Conservation (phyloP, 2,329 filamentous ascomycete species). For the Metarhizium sp. region DNA sequence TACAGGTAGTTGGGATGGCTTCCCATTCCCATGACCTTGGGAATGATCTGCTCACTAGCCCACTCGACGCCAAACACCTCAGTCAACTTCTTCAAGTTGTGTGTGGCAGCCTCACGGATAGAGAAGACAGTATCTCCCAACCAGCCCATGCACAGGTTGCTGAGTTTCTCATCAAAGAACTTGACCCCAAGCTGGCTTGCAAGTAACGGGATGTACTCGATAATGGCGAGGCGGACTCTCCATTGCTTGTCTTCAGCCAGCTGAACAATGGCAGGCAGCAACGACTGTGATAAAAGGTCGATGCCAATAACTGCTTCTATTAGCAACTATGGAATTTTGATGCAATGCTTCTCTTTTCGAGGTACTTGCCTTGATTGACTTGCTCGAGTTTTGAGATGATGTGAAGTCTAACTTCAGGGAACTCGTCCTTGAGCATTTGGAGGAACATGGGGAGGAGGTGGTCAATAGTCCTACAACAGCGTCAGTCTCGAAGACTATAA, state of each 20-base stretch:
- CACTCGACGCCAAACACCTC: conserved; percentile 98
- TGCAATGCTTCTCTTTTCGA: not conserved
- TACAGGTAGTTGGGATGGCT: conserved; percentile 98
- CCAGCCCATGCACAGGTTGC: conserved; percentile 95
- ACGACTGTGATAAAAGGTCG: conserved; percentile 88
- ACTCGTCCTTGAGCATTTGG: conserved; percentile 99
- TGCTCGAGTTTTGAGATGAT: conserved; percentile 99
- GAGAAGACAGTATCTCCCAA: conserved; percentile 97
- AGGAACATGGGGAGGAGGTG: conserved; percentile 98
- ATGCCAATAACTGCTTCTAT: conserved; percentile 75
- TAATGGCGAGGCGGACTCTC: conserved; percentile 94
- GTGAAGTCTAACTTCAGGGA: conserved; percentile 93
- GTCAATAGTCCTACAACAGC: conserved; percentile 67
- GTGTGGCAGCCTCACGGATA: conserved; percentile 92
- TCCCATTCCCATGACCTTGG: conserved; percentile 97
- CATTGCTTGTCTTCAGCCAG: conserved; percentile 98
- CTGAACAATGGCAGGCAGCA: conserved; percentile 94
- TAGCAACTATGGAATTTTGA: not conserved
- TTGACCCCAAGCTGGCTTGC: conserved; percentile 92
- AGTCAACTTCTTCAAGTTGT: conserved; percentile 95
- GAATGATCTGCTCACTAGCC: conserved; percentile 94
- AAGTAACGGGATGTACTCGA: conserved; percentile 96
- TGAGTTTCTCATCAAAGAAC: conserved; percentile 98
- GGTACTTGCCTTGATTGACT: conserved; percentile 75
- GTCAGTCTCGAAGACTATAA: not conserved